These are phyloP conservation scores for Simmondsia chinensis DNA, from an alignment of 148 eudicot genomes.

Conservation along the genomic window DNA sequence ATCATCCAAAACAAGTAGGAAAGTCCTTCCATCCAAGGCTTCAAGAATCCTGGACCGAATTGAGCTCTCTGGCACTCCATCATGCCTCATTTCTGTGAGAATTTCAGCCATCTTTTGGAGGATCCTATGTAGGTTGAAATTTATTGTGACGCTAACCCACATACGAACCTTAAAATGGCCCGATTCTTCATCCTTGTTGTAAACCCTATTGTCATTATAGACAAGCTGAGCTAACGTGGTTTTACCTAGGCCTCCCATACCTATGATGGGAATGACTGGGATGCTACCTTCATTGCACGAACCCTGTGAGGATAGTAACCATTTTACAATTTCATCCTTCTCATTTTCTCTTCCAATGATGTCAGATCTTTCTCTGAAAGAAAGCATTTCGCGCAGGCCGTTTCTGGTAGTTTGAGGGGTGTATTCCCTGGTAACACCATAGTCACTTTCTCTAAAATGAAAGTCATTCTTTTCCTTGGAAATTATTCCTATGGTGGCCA, in stretches of 20 bases:
- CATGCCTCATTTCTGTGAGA: constrained; percentile 19
- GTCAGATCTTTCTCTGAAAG: background rate
- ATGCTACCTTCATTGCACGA: background rate
- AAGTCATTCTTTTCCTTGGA: constrained; percentile 4
- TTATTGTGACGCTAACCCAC: constrained; percentile 17
- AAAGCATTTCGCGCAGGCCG: background rate
- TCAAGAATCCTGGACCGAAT: constrained; percentile 7
- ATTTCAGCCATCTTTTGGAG: constrained; percentile 19
- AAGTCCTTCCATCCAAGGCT: constrained; percentile 11
- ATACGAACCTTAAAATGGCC: constrained; percentile 15
- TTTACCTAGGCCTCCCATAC: constrained; percentile 32
- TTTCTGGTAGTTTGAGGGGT: background rate
- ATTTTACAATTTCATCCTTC: constrained; percentile 1
- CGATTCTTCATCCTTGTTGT: constrained; percentile 2
- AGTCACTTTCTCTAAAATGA: background rate
- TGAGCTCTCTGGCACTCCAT: constrained; percentile 4
- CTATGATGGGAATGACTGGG: constrained; percentile 18
- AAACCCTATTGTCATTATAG: constrained; percentile 11
- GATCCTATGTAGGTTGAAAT: constrained; percentile 10
- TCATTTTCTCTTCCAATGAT: constrained; percentile 23
- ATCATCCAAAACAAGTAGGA: constrained; percentile 22
- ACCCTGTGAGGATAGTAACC: too few relatives aligned
- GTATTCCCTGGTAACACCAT: background rate
- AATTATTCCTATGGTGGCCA: constrained; percentile 4
- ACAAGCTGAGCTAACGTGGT: constrained; percentile 21